phyloP scores from a whole-genome alignment of 306 rosid genomes.

The Casuarina glauca region DNA sequence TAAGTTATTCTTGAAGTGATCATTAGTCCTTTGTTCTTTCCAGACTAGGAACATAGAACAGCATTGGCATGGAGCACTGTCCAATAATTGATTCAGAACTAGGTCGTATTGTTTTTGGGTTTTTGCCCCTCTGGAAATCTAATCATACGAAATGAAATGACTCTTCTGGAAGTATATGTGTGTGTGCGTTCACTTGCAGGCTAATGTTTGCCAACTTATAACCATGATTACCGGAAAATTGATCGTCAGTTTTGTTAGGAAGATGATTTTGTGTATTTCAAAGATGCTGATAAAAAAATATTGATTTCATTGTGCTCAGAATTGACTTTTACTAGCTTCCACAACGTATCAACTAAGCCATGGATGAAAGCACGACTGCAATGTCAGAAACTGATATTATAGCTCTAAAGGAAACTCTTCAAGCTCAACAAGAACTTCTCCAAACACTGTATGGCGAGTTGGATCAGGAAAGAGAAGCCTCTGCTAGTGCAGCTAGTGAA shows the following conservation, averaged over 20 bases:
- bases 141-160: not conserved
- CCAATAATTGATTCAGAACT: not conserved
- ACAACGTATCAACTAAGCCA: conserved; percentile 15
- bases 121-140: not conserved
- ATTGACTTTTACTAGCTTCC: conserved; percentile 23
- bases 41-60: not conserved
- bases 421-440: conserved; percentile 74
- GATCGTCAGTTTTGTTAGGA: not conserved
- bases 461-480: conserved; percentile 93
- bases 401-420: conserved; percentile 68
- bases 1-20: not conserved
- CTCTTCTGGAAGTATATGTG: not conserved
- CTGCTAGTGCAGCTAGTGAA: conserved; percentile 82
- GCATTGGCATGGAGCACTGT: too few species aligned
- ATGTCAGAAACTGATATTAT: conserved; percentile 56
- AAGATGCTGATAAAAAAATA: conserved; percentile 14
- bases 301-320: conserved; percentile 31
- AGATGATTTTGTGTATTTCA: not conserved
- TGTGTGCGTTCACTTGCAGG: not conserved
- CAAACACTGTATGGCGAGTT: conserved; percentile 70
- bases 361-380: conserved; percentile 45
- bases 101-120: not conserved
- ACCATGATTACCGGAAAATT: not conserved
- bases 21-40: not conserved
- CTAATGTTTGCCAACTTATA: not conserved